These are phyloP conservation scores for Limonium bicolor DNA, from an alignment of 148 eudicot species.

Conservation along the genomic window DNA sequence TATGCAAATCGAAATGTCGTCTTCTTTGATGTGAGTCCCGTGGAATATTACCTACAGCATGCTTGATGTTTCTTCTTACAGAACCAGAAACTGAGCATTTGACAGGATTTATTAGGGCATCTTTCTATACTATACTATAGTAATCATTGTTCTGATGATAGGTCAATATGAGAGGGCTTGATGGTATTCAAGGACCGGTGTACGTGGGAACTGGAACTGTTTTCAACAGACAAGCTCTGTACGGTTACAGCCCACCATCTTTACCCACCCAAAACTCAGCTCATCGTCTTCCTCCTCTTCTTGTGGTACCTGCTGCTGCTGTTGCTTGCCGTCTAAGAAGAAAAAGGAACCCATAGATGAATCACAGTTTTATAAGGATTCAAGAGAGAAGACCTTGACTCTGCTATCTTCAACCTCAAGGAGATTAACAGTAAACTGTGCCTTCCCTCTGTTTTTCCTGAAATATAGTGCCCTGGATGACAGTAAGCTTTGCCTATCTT, in stretches of 20 bases:
- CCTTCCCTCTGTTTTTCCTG: background rate
- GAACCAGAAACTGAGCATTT: too few relatives aligned
- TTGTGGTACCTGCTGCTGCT: slow-evolving; percentile 32
- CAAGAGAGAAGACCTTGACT: slow-evolving; percentile 79
- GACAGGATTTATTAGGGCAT: too few relatives aligned
- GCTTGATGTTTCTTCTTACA: too few relatives aligned
- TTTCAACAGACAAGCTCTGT: slow-evolving; percentile 89
- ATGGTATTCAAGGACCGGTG: slow-evolving; percentile 98
- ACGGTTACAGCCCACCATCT: slow-evolving; percentile 80
- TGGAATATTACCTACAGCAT: too few relatives aligned
- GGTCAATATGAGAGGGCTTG: slow-evolving; percentile 99
- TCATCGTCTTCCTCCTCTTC: slow-evolving; percentile 57
- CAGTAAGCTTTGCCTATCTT: too few relatives aligned
- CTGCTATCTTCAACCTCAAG: slow-evolving; percentile 84
- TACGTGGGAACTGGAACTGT: slow-evolving; percentile 98
- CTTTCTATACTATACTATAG: too few relatives aligned
- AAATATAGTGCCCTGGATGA: too few relatives aligned
- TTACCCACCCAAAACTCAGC: slow-evolving; percentile 37
- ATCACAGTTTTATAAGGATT: slow-evolving; percentile 55
- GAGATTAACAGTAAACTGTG: slow-evolving; percentile 80
- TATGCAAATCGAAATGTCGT: slow-evolving; percentile 92
- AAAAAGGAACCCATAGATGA: slow-evolving; percentile 51
- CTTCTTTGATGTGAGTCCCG: slow-evolving; percentile 83
- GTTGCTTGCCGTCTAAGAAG: slow-evolving; percentile 61
- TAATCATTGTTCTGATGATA: slow-evolving; percentile 16